Base-by-base conservation (phyloP, 306 rosid genomes). In the barrel medic (Medicago truncatula) region DNA sequence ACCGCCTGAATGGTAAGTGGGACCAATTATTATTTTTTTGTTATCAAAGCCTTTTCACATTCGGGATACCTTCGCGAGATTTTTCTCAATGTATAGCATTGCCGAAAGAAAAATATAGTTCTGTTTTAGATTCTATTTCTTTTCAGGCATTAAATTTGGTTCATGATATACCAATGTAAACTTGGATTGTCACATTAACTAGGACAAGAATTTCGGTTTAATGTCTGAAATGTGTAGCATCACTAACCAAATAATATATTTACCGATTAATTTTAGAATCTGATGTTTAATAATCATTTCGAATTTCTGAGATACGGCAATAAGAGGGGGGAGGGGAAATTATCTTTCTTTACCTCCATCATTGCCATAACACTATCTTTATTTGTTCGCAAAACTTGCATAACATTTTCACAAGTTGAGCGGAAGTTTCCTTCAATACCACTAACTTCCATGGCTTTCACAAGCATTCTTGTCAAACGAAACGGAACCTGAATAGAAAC, bases 381-480 rank as follows among this genome's bases (percentile, higher is more conserved):
- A 86, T 95, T 73, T 39, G 96, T 83, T 82, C 97, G 91, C 67
- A 95, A 86, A 81, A 95, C 98, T 78, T 90, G 93, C 97, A 95
- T 90, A 40, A 95, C 97, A 85, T 90, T 95, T 82, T 92, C 97
- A 75, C 97, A 95, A 66, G 98, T 95, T 81, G 98, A 90, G 68
- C 98, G 98, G 86, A 92, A 95, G 84, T 95, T 95, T 44, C 98
- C 98, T 82, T 95, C 98, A 4, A 95, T 89, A 54, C 98, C 98
- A 82, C 98, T 95, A 74, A 92, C 97, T 86, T 92, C 98, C 98
- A 95, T 95, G 66, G 98, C 98, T 84, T 95, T 95, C 86, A 89
- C 93, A 67, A 95, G 98, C 98, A 95, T 95, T 83, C 98, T 92
- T 58, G 98, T 95, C 96, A 95, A 84, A 36, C 98, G 97, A 74